Conservation (phyloP, 163 green algal genomes). For the Prototheca wickerhamii region DNA sequence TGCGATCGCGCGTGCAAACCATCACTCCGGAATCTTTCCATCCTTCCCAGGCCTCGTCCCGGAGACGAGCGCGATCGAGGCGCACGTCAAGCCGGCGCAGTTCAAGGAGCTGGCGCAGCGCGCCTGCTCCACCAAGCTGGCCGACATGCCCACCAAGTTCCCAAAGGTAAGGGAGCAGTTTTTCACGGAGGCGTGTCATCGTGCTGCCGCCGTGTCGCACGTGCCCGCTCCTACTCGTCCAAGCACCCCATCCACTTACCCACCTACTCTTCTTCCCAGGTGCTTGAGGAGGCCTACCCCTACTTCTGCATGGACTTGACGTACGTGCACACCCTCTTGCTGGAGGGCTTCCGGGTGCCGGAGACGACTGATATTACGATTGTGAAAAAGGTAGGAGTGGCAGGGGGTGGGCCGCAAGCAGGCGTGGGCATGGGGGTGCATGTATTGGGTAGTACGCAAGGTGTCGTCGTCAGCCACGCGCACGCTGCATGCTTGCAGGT, state of each 20-base stretch:
- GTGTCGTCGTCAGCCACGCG: neutral
- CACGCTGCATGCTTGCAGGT: conserved; percentile 48
- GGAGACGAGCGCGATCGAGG: conserved; percentile 44
- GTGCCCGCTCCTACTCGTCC: no score
- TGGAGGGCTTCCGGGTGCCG: conserved; percentile 67
- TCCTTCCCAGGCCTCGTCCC: conserved; percentile 59
- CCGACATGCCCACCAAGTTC: conserved; percentile 33
- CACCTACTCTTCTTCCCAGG: no score
- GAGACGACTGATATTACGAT: conserved; percentile 57
- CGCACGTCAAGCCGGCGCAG: conserved; percentile 43
- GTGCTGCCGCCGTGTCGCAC: no score
- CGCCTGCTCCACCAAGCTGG: conserved; percentile 56
- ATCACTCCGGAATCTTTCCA: neutral
- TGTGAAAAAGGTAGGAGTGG: conserved; percentile 58
- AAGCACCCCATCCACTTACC: no score
- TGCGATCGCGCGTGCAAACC: no score
- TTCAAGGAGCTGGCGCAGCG: conserved; percentile 51
- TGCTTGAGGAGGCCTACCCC: conserved; percentile 46
- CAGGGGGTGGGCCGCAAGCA: neutral
- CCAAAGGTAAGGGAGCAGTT: no score
- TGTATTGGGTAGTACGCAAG: no score
- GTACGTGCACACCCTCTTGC: conserved; percentile 81
- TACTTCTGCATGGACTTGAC: conserved; percentile 93
- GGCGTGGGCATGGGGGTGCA: no score
- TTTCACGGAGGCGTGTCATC: no score